Conservation (phyloP, 2,329 filamentous ascomycete species). For the Didymella exigua region DNA sequence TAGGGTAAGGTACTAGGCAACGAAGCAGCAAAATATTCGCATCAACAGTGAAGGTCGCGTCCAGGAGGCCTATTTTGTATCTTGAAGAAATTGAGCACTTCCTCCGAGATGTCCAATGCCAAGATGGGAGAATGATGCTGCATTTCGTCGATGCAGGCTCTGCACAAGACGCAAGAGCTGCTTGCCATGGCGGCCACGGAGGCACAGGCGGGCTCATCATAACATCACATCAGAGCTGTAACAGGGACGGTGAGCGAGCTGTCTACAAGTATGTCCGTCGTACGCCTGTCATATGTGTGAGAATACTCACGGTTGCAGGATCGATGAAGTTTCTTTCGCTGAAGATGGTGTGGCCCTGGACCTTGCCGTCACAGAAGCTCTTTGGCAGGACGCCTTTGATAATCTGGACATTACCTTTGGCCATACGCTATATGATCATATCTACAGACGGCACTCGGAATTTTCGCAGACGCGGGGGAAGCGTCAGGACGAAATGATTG, state of each 20-base stretch:
- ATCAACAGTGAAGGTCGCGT: conserved; percentile 42
- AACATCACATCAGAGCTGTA: conserved; percentile 47
- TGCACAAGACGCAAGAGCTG: conserved; percentile 34
- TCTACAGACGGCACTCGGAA: conserved; percentile 37
- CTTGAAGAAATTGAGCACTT: conserved; percentile 48
- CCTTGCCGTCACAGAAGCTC: conserved; percentile 28
- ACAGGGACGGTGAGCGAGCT: conserved; percentile 43
- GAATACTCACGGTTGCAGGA: conserved; percentile 4
- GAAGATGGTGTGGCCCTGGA: conserved; percentile 36
- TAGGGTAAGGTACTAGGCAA: conserved; percentile 32
- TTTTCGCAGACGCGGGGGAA: conserved; percentile 24
- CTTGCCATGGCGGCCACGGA: conserved; percentile 27
- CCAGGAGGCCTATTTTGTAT: conserved; percentile 40
- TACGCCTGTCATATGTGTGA: neutral
- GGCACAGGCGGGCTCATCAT: conserved; percentile 40
- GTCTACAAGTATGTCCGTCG: conserved; percentile 37
- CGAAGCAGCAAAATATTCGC: conserved; percentile 38
- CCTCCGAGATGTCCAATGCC: conserved; percentile 38
- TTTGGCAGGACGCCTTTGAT: conserved; percentile 41
- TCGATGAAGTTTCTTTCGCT: conserved; percentile 29
- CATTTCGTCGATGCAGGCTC: conserved; percentile 35
- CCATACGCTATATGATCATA: conserved; percentile 38
- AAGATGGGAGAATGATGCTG: conserved; percentile 33
- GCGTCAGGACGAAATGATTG: conserved; percentile 18
- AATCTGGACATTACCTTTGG: conserved; percentile 40